Percentiles rank a stretch among this genome's conserved stretches.
Evolutionary conservation across 2,329 filamentous ascomycete species (phyloP).

Genomic region (Ophioceras dolichostomum): DNA sequence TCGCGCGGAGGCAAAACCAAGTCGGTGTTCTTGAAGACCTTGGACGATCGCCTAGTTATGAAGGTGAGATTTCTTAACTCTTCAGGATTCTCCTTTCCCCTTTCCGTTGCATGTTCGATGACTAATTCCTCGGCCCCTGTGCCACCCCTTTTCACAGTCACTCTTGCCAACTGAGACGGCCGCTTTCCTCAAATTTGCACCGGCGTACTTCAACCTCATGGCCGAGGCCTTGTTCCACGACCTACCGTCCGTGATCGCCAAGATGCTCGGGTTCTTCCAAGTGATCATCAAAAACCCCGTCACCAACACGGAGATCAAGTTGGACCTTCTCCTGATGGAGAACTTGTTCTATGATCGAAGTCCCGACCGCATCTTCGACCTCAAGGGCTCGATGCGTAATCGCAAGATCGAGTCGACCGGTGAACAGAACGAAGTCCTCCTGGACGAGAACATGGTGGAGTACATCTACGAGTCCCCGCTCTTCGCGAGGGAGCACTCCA

Average conservation of each 20-base stretch:
- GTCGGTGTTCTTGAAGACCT: conserved; percentile 90
- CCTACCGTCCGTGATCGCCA: conserved; percentile 90
- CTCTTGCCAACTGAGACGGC: conserved; percentile 84
- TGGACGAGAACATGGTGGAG: conserved; percentile 98
- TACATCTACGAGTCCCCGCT: conserved; percentile 96
- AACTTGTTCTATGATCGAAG: conserved; percentile 94
- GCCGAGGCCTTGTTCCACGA: conserved; percentile 92
- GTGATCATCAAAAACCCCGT: conserved; percentile 91
- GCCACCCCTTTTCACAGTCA: too few species aligned
- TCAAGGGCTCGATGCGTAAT: conserved; percentile 98
- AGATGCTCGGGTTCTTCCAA: conserved; percentile 98
- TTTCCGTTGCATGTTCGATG: neutral
- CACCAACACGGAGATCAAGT: conserved; percentile 87
- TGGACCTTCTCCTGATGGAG: conserved; percentile 91
- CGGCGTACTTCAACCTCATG: conserved; percentile 96
- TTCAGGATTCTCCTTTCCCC: neutral
- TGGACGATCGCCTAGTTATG: conserved; percentile 87
- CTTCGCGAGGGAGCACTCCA: conserved; percentile 90
- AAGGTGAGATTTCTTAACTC: conserved; percentile 41
- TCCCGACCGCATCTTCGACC: conserved; percentile 82
- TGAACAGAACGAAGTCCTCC: conserved; percentile 87
- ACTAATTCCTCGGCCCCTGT: neutral
- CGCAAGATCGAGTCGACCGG: conserved; percentile 94
- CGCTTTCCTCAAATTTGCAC: conserved; percentile 89
- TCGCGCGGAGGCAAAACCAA: conserved; percentile 97